A percentile compares a stretch with the other conserved stretches of the same genome.
Evolutionary conservation across 2,329 filamentous ascomycete genomes (phyloP).

Genomic region (Colletotrichum sp.): DNA sequence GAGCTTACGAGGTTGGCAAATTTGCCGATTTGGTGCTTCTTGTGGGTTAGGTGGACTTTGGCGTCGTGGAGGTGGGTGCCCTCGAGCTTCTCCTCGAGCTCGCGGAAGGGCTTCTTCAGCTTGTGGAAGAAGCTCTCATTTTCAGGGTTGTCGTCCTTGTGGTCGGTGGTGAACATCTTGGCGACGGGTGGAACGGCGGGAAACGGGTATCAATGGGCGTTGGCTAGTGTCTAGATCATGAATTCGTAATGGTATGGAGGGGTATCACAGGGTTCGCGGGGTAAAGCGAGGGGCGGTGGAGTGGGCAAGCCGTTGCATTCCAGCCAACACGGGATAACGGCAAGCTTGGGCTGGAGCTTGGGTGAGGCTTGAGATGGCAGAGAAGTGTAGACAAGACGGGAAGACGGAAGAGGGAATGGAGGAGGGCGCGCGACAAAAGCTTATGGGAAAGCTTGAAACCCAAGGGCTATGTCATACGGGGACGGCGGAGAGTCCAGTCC

Average conservation of each 20-base stretch:
- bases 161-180: constrained; percentile 15
- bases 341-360: neutral
- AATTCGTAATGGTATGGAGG: neutral
- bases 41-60: constrained; percentile 62
- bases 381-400: constrained; percentile 1
- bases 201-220: neutral
- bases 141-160: constrained; percentile 24
- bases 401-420: constrained; percentile 3
- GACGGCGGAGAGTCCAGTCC: neutral
- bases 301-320: neutral
- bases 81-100: constrained; percentile 58
- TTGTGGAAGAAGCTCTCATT: constrained; percentile 46
- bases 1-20: constrained; percentile 61
- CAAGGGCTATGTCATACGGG: constrained; percentile 7
- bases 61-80: constrained; percentile 60
- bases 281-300: neutral
- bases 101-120: constrained; percentile 52
- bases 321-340: neutral
- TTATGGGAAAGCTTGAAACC: constrained; percentile 14
- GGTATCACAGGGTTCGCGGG: constrained; percentile 7
- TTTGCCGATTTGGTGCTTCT: constrained; percentile 71
- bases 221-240: neutral
- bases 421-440: neutral
- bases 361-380: neutral
- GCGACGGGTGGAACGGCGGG: neutral